Evolutionary conservation across 164 flowering plant genomes (phyloP).

Genomic region (Magnolia changhungtana): DNA sequence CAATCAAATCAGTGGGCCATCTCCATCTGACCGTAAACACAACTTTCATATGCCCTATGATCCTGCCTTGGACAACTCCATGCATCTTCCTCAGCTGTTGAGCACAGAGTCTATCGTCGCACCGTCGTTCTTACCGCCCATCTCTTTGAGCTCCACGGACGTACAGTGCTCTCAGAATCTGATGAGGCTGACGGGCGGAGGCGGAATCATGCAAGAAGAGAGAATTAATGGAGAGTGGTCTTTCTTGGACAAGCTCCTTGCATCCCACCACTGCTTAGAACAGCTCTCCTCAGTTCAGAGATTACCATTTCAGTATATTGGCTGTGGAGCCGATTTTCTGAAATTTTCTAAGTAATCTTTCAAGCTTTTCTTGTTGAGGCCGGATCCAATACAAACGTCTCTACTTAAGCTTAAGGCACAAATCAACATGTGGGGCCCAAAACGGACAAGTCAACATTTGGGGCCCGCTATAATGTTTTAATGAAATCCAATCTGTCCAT

Average conservation of each 20-base stretch:
- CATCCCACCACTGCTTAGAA: constrained; percentile 40
- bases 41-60: constrained; percentile 20
- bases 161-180: constrained; percentile 44
- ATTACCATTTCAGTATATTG: constrained; percentile 48
- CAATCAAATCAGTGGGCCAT: constrained; percentile 22
- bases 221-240: constrained; percentile 55
- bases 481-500: too few relatives aligned
- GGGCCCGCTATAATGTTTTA: too few relatives aligned
- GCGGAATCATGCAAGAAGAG: constrained; percentile 25
- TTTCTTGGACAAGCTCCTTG: constrained; percentile 77
- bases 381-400: too few relatives aligned
- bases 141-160: constrained; percentile 34
- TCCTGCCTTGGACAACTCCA: constrained; percentile 36
- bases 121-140: constrained; percentile 22
- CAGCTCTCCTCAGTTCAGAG: constrained; percentile 30
- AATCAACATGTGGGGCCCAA: too few relatives aligned
- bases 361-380: too few relatives aligned
- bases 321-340: constrained; percentile 35
- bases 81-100: constrained; percentile 68
- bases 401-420: too few relatives aligned
- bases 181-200: constrained; percentile 26
- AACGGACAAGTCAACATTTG: too few relatives aligned
- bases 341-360: constrained; percentile 43
- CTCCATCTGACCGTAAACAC: constrained; percentile 25
- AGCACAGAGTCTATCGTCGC: constrained; percentile 42